These are phyloP conservation scores for Fusarium clavum DNA, from an alignment of 2,329 filamentous ascomycete genomes.

Conservation along the genomic window DNA sequence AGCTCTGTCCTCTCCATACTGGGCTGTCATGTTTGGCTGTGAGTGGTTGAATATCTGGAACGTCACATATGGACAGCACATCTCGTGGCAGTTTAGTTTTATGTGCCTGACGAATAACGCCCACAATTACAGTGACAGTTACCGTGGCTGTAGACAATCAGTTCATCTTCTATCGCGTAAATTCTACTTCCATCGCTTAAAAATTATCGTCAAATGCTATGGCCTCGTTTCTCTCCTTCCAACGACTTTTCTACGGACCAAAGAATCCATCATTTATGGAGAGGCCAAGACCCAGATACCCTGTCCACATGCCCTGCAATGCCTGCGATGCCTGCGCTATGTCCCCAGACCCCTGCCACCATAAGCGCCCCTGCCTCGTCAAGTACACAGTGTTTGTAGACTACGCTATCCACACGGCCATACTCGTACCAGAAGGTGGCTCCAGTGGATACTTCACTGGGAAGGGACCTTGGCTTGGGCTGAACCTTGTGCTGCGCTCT, in stretches of 20 bases:
- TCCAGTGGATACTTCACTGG: slow-evolving; percentile 30
- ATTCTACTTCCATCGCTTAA: slow-evolving; percentile 6
- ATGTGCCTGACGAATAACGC: neutral
- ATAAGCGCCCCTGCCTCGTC: slow-evolving; percentile 32
- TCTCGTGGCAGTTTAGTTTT: slow-evolving; percentile 4
- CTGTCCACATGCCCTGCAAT: slow-evolving; percentile 17
- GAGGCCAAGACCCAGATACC: slow-evolving; percentile 12
- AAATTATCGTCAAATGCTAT: slow-evolving; percentile 18
- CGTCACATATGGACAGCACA: neutral
- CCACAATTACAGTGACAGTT: neutral
- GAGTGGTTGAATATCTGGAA: neutral
- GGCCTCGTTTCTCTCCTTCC: slow-evolving; percentile 20
- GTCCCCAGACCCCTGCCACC: slow-evolving; percentile 17
- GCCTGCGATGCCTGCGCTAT: slow-evolving; percentile 20
- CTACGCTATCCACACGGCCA: slow-evolving; percentile 10
- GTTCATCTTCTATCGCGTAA: neutral
- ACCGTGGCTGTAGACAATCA: neutral
- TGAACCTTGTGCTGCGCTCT: slow-evolving; percentile 28
- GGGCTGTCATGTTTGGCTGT: neutral
- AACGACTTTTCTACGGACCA: slow-evolving; percentile 25
- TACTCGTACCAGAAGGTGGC: slow-evolving; percentile 43
- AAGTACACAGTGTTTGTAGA: slow-evolving; percentile 36
- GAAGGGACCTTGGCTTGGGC: slow-evolving; percentile 35
- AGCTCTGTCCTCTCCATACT: neutral
- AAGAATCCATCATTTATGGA: slow-evolving; percentile 24